Evolutionary conservation across 179 eudicot genomes (phyloP), one percentile per base, ranked within the genome.

Genomic region (Heliamphora pulchella): DNA sequence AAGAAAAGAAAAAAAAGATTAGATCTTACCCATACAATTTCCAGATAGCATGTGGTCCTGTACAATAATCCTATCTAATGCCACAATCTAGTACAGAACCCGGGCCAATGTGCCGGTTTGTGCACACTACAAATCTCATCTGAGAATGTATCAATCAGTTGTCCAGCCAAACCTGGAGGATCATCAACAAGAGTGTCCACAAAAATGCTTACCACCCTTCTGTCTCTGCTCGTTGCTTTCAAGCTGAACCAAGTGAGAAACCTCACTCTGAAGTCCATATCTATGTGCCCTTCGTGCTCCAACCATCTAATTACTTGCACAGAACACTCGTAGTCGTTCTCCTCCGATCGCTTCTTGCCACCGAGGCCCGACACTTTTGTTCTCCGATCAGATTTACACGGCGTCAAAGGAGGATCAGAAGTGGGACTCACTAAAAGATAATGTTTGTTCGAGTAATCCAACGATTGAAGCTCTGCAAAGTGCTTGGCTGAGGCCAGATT

Each of bases 201-300:
- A 68, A 90, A 91, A 0, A 89, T 91, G 18, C 79, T 90, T 22
- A 90, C 94, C 3, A 90, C 85, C 77, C 91, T 83, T 79, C 89
- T 81, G 73, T 91, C 88, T 70, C 86, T 87, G 75, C 50, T 18
- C 2, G 87, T 88, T 2, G 96, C 92, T 79, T 89, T 89, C 86
- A 91, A 88, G 84, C 96, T 90, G 83, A 84, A 91, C 94, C 96
- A 91, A 41, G 94, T 89, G 17, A 91, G 88, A 72, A 91, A 88
- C 85, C 89, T 90, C 80, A 89, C 90, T 54, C 92, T 84, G 81
- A 91, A 91, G 66, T 87, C 87, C 59, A 70, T 71, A 8, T 81
- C 86, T n/a, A 91, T 18, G 85, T 86, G 84, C 41, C 90, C 90
- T 15, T 88, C 86, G 17, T 77, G 77, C 74, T 91, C 94, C 82